Evolutionary conservation across 2,329 filamentous ascomycete genomes (phyloP), one percentile per base, ranked within the genome.

Genomic region (Gaeumannomyces tritici): DNA sequence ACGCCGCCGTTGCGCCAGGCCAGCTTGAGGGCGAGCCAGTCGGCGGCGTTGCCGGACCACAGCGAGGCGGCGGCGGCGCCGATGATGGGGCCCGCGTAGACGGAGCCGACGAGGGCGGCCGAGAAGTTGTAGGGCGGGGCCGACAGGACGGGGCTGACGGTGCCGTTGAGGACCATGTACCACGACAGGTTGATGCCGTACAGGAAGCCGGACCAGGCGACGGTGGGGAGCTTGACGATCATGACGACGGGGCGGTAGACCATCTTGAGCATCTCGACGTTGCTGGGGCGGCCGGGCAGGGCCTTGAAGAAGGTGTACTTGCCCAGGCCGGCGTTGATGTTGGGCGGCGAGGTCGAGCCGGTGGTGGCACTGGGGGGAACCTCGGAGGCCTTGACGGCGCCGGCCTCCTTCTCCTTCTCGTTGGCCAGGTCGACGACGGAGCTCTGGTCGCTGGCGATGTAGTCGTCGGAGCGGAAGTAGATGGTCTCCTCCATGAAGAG

Each of bases 401-500:
- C 60, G 29, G 31, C 56, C 18, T 42, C 21, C 21, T 55, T 6
- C 24, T 55, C 18, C 13, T 55, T 9, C 59, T 66, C 67, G 31
- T 69, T 11, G 8, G 31, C 9, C 5, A 12, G 65, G 26, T 69
- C 73, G 57, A 73, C 72, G 60, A 72, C 61, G 8, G 73, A 73
- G 57, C 57, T 59, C 57, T 59, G 57, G n/a, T 59, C 57, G 57
- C 29, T 42, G 8, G 29, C 0, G 11, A 8, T 15, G 12, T 8
- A 9, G 26, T 59, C 57, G 29, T 59, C 57, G 6, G 69, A 62
- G 15, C 79, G 76, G 60, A 74, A 70, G 68, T 80, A 84, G 68
- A 83, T 85, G 6, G 83, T 85, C 70, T 86, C 84, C 69, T 86
- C 84, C 75, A 85, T 79, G 69, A 81, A 79, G 67, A 86, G 81